Conservation (phyloP, 768 basidiomycete species). For the Strobilomyces echinocephalus region DNA sequence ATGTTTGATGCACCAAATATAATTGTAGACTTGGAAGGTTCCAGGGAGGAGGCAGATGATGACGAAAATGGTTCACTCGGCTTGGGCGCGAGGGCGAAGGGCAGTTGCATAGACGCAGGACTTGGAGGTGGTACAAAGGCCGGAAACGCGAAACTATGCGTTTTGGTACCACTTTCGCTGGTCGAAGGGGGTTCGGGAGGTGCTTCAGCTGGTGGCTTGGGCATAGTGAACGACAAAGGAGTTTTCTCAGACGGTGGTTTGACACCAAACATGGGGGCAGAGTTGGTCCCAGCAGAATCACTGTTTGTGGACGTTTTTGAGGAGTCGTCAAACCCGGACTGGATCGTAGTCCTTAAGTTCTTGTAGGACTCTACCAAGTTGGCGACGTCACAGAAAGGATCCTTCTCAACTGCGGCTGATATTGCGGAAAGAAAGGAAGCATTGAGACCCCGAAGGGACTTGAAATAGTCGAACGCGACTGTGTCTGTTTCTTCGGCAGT, state of each 20-base stretch:
- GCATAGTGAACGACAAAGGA: conserved; percentile 22
- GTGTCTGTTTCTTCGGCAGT: conserved; percentile 27
- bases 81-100: conserved; percentile 18
- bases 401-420: conserved; percentile 53
- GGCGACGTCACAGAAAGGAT: conserved; percentile 68
- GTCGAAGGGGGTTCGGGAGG: conserved; percentile 9
- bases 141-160: conserved; percentile 25
- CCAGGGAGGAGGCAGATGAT: conserved; percentile 12
- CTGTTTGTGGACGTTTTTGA: conserved; percentile 11
- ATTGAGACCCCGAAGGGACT: conserved; percentile 71
- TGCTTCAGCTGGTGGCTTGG: conserved; percentile 31
- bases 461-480: conserved; percentile 53
- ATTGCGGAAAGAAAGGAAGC: conserved; percentile 57
- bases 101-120: conserved; percentile 6
- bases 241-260: conserved; percentile 16
- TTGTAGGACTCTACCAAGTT: conserved; percentile 56
- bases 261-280: conserved; percentile 10
- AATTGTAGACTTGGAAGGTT: conserved; percentile 30
- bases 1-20: conserved; percentile 17
- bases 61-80: conserved; percentile 12
- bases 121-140: conserved; percentile 19
- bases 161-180: conserved; percentile 17
- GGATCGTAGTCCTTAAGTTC: conserved; percentile 47
- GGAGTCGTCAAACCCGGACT: conserved; percentile 49
- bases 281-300: conserved; percentile 6